Conservation (phyloP, 176 grass and related monocot genomes). For the Otatea glauca region DNA sequence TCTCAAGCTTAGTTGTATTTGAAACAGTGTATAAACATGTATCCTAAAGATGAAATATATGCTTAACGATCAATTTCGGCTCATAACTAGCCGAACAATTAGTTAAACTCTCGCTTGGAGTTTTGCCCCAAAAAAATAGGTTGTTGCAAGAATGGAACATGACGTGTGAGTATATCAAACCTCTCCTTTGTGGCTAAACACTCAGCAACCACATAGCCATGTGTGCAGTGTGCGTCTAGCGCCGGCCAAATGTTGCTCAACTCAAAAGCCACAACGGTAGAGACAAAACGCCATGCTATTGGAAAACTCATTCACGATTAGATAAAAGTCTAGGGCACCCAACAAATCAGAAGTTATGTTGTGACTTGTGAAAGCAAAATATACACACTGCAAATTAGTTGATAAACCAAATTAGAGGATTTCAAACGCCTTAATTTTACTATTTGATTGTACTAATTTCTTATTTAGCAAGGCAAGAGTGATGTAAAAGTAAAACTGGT, state of each 20-base stretch:
- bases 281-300: not conserved
- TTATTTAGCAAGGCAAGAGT: not conserved
- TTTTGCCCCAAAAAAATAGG: no score
- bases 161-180: slow-evolving; percentile 12
- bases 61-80: no score
- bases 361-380: not conserved
- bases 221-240: not conserved
- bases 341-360: slow-evolving; percentile 22
- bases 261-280: not conserved
- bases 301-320: not conserved
- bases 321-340: not conserved
- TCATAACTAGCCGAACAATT: no score
- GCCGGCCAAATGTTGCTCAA: slow-evolving; percentile 38
- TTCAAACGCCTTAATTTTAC: not conserved
- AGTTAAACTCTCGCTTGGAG: no score
- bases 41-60: no score
- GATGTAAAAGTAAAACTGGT: not conserved
- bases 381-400: not conserved
- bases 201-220: slow-evolving; percentile 33
- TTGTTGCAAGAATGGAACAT: not conserved
- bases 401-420: no score
- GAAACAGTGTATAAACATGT: no score
- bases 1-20: no score
- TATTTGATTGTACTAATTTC: not conserved
- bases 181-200: slow-evolving; percentile 18